Percentiles rank a stretch among this genome's conserved stretches.
phyloP scores from a whole-genome alignment of 2,329 filamentous ascomycete species.

The Dactylellina leptospora region DNA sequence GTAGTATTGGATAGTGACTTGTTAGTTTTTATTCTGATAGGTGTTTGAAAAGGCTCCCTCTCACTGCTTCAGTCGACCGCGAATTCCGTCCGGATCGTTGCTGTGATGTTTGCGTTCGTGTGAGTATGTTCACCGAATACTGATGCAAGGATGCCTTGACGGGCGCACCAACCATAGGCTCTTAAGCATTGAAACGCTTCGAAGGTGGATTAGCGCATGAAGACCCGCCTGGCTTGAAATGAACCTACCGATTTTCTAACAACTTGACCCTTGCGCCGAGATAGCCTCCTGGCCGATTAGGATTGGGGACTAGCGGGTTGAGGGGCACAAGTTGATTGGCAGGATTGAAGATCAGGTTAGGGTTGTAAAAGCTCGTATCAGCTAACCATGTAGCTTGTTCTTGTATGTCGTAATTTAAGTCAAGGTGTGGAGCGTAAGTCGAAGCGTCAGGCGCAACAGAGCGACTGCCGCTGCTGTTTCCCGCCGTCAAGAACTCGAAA shows the following conservation, averaged over 20 bases:
- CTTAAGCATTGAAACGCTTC: not conserved
- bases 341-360: not conserved
- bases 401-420: not conserved
- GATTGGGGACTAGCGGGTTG: not conserved
- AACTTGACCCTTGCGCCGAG: not conserved
- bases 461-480: not conserved
- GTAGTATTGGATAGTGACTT: not conserved
- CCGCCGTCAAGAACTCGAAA: not conserved
- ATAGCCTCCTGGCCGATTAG: not conserved
- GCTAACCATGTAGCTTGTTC: not conserved
- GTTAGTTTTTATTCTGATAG: not conserved
- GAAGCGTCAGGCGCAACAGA: not conserved
- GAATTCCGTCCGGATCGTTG: not conserved
- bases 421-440: not conserved
- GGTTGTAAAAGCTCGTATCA: not conserved
- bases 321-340: not conserved
- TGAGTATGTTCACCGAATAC: not conserved
- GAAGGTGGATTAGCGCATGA: not conserved
- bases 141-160: not conserved
- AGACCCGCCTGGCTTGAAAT: not conserved
- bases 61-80: not conserved
- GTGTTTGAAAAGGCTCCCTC: not conserved
- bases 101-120: not conserved
- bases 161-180: not conserved
- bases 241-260: not conserved